Base-by-base conservation (phyloP, 768 basidiomycete genomes). In the Nidularia pulvinata region DNA sequence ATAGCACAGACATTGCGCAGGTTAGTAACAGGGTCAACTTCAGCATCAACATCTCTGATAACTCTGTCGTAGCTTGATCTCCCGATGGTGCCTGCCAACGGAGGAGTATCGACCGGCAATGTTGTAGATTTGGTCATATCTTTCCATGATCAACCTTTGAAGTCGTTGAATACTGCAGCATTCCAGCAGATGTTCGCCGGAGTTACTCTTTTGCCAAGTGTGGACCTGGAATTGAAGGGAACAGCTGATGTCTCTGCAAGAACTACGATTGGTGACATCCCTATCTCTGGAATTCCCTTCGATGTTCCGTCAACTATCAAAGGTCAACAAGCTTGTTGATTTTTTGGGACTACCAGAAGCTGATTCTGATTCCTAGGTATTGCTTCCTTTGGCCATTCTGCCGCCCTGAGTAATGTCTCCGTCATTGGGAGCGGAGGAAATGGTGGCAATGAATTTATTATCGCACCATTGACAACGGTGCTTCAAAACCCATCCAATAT, bases 81-180 rank as follows among this genome's bases (percentile, higher is more conserved):
- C 30, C 84, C 86, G 5, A 70, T 65, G 51, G 67, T 69, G 32
- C 58, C 78, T 35, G 77, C 76, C 10, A 69, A 74, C 44, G 85
- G 86, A 44, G 85, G 85, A 0, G 79, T 88, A 1, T 89, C 88
- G 22, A 90, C 86, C 0, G 88, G 89, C 25, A 86, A 88, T 57
- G 51, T 79, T n/a, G 88, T 77, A 3, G 72, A 80, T 49, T 76
- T 90, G 45, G 69, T 72, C 2, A 81, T 90, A 48, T 70, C 74
- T 16, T 89, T 86, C 72, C 63, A 76, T 5, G 65, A 88, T 50
- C 66, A 79, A 36, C 80, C 80, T n/a, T 66, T 90, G 7, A 70
- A 71, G 50, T 79, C 88, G 3, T 71, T 86, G 48, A 75, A 85
- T 54, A 65, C 82, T 39, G 74, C 56, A 5, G 83, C 77, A 0